Evolutionary conservation across 75 land plant genomes (phyloP).

Genomic region (Larix kaempferi): DNA sequence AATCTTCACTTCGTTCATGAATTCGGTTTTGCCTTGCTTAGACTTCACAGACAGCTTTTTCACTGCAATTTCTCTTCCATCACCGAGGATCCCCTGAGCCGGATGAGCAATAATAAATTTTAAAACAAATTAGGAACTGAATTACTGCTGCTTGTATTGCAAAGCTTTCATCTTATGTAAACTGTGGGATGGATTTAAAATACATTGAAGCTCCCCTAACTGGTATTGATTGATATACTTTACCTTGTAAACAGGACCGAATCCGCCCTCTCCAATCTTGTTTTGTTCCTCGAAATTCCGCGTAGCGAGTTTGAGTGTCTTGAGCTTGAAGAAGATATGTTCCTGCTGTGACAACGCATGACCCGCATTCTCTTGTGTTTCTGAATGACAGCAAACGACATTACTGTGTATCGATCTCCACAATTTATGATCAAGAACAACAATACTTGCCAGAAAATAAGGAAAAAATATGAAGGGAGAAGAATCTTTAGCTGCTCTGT

Average conservation of each 20-base stretch:
- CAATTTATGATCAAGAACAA: background rate
- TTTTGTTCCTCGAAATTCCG: constrained; percentile 12
- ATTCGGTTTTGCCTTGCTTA: constrained; percentile 21
- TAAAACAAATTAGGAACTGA: background rate
- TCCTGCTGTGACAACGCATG: constrained; percentile 3
- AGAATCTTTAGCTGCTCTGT: background rate
- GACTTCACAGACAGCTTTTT: constrained; percentile 13
- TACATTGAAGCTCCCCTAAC: background rate
- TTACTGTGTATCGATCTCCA: no score
- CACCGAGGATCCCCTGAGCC: constrained; percentile 13
- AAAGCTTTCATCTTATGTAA: background rate
- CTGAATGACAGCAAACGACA: background rate
- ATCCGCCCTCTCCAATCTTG: constrained; percentile 31
- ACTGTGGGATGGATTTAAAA: background rate
- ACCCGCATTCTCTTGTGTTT: background rate
- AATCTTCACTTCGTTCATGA: constrained; percentile 25
- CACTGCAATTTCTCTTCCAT: constrained; percentile 23
- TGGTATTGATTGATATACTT: background rate
- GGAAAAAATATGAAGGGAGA: background rate
- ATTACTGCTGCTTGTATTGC: background rate
- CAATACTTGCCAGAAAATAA: background rate
- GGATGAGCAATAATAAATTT: background rate
- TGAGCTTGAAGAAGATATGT: background rate
- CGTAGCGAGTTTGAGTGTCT: constrained; percentile 3
- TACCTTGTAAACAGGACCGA: constrained; percentile 40